Evolutionary conservation across 1,139 yeast species (phyloP).

Genomic region (Martiniozyma asiatica): DNA sequence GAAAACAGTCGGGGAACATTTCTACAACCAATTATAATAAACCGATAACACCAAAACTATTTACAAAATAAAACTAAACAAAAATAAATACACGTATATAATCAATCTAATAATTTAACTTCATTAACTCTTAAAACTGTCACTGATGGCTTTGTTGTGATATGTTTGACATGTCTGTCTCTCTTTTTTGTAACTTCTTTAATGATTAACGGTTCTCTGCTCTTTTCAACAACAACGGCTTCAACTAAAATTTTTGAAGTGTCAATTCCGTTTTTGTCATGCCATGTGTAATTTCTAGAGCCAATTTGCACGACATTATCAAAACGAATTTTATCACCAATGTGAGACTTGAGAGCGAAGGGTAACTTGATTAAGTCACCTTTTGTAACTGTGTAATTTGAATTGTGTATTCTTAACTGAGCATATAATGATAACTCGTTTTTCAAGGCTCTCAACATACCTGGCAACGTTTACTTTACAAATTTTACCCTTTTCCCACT

Average conservation of each 20-base stretch:
- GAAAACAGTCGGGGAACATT: too few relatives aligned
- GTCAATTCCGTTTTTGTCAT: slow-evolving; percentile 38
- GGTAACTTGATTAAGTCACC: slow-evolving; percentile 61
- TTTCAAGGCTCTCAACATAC: too few relatives aligned
- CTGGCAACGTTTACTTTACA: too few relatives aligned
- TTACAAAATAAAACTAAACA: too few relatives aligned
- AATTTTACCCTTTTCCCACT: background rate
- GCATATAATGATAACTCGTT: slow-evolving; percentile 68
- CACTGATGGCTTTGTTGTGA: slow-evolving; percentile 64
- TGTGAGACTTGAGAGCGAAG: slow-evolving; percentile 26
- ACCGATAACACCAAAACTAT: too few relatives aligned
- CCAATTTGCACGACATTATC: slow-evolving; percentile 76
- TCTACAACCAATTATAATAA: too few relatives aligned
- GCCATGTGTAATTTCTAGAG: slow-evolving; percentile 66
- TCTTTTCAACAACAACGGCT: slow-evolving; percentile 77
- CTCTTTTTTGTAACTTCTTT: slow-evolving; percentile 65
- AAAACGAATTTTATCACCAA: slow-evolving; percentile 69
- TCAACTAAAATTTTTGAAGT: slow-evolving; percentile 45
- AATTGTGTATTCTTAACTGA: slow-evolving; percentile 65
- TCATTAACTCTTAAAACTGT: slow-evolving; percentile 77
- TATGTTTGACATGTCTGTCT: slow-evolving; percentile 73
- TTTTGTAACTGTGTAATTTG: slow-evolving; percentile 79
- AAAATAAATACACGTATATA: too few relatives aligned
- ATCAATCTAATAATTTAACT: too few relatives aligned
- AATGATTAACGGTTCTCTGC: slow-evolving; percentile 67